Conservation (phyloP, 2,329 filamentous ascomycete genomes). For the Ilyonectria sp. region DNA sequence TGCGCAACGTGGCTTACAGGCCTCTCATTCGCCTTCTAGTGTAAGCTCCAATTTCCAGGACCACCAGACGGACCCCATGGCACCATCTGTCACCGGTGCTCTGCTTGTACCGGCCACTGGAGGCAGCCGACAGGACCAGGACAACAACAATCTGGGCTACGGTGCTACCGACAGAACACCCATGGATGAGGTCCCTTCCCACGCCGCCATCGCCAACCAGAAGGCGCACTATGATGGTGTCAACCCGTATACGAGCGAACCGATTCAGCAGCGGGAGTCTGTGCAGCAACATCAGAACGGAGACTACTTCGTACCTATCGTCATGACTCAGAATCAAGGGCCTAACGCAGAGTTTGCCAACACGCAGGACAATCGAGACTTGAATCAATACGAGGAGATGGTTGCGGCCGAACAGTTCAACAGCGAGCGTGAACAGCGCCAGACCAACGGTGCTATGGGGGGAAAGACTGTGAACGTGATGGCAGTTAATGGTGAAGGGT, state of each 20-base stretch:
- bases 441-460: conserved; percentile 32
- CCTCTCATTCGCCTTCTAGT: conserved; percentile 85
- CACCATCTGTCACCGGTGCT: conserved; percentile 71
- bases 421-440: conserved; percentile 29
- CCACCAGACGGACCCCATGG: conserved; percentile 66
- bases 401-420: conserved; percentile 15
- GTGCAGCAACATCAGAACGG: conserved; percentile 35
- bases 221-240: conserved; percentile 69
- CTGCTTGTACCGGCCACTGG: conserved; percentile 58
- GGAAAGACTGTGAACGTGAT: conserved; percentile 36
- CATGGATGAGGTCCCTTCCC: conserved; percentile 65
- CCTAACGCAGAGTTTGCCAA: conserved; percentile 21
- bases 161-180: conserved; percentile 62
- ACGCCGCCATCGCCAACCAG: conserved; percentile 65
- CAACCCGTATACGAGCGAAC: conserved; percentile 70
- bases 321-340: conserved; percentile 33
- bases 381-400: conserved; percentile 27
- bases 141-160: conserved; percentile 57
- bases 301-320: conserved; percentile 23
- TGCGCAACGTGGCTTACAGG: conserved; percentile 83
- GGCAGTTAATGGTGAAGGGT: conserved; percentile 42
- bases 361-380: conserved; percentile 22
- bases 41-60: conserved; percentile 76
- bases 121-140: conserved; percentile 51
- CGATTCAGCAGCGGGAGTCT: conserved; percentile 45